Base-by-base conservation (phyloP, 805 yeast species). In the Zygotorulaspora danielsina region DNA sequence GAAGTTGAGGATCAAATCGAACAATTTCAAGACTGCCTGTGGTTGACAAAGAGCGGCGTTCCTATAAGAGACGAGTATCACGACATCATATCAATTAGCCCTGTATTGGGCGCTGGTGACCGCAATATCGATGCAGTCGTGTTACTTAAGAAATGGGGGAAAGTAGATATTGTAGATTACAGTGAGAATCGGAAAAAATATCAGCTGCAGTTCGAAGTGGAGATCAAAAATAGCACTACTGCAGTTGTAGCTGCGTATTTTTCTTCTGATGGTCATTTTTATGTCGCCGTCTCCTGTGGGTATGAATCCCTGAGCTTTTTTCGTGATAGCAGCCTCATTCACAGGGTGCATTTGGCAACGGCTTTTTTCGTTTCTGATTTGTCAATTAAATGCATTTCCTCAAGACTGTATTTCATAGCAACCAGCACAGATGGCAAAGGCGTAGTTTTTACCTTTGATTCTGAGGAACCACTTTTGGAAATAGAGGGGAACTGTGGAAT, bases 341-440 rank as follows among this genome's bases (percentile, higher is more conserved):
- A 17, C 9, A 22, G 30, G 18, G 21, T 33, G 7, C 13, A 6
- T 6, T 17, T 39, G 16, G 39, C 26, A 4, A 18, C 19, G n/a
- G 39, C 25, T 29, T 39, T 30, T 15, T 32, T 29, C 19, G 34
- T 39, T 12, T 22, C 41, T 6, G 44, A 22, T 18, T n/a, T 44
- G 11, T 7, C 34, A 12, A 12, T 39, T 4, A 38, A 39, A 26
- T 8, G 19, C 10, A 16, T 34, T 17, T 12, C 19, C 16, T 18
- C 15, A 16, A 12, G 11, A 9, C 16, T 31, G 13, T 31, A 19
- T 16, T 19, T 32, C 3, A 27, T 39, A 15, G 39, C 21, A 13
- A 37, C 42, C 12, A 39, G 44, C 20, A 20, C 21, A 20, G 44
- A 44, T 36, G 44, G 44, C 10, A 38, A 30, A 19, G 24, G 34